Conservation (phyloP, 2,329 filamentous ascomycete species). For the Fusarium sp. region DNA sequence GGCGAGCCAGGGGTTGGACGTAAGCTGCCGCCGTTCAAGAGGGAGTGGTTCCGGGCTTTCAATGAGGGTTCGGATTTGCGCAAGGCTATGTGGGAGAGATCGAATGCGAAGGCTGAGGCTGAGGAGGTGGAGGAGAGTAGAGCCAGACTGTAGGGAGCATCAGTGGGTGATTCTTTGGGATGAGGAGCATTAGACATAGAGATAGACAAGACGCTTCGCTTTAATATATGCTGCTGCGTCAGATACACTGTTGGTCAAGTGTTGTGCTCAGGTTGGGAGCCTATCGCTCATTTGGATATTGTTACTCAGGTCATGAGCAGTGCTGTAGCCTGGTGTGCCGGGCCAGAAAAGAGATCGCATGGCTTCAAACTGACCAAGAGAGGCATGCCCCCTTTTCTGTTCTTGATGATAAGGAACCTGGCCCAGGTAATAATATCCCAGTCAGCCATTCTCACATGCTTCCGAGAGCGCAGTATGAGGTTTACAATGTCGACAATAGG, state of each 20-base stretch:
- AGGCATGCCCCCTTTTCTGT: not conserved
- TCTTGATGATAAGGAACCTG: not conserved
- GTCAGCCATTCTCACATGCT: not conserved
- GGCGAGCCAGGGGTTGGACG: conserved; percentile 58
- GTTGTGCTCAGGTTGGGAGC: not conserved
- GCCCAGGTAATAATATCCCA: not conserved
- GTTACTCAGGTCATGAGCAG: not conserved
- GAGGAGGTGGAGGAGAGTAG: not conserved
- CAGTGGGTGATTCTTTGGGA: not conserved
- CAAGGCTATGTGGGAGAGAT: conserved; percentile 68
- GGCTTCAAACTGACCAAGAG: not conserved
- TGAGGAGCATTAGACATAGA: not conserved
- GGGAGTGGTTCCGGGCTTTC: conserved; percentile 62
- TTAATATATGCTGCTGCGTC: not conserved
- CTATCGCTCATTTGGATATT: not conserved
- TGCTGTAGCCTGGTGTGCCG: not conserved
- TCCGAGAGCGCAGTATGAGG: not conserved
- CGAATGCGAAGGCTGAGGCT: conserved; percentile 53
- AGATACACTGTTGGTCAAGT: not conserved
- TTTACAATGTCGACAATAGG: not conserved
- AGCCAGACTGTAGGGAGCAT: conserved; percentile 9
- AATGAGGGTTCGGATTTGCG: conserved; percentile 66
- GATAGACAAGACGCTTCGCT: not conserved
- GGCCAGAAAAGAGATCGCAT: not conserved
- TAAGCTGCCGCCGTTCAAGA: conserved; percentile 57